Evolutionary conservation across 75 land plant species (phyloP), one percentile per base, ranked within the genome.

Genomic region (Pinus tabuliformis): DNA sequence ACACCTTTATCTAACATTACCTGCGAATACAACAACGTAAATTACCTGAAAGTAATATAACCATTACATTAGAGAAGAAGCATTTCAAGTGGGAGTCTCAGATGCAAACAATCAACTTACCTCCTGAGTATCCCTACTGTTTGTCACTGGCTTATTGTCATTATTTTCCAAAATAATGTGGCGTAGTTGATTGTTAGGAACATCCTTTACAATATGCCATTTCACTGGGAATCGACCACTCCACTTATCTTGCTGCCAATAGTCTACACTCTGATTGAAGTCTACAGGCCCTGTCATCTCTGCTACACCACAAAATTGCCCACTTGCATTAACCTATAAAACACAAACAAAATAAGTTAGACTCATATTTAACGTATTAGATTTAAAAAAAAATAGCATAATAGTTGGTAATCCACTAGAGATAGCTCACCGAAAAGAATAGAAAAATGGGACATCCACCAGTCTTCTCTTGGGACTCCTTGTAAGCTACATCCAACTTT

Each of bases 201-300:
- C 81, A 81, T 90, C 92, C 74, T 90, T 90, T 6, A 90, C 81
- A 70, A 90, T 85, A 78, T 90, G 92, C 92, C 92, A 90, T 77
- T 85, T 90, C 59, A 90, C 83, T 15, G 91, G 75, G 57, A 90
- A 85, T 54, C 88, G 73, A 6, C 92, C 92, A 81, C 73, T 90
- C 92, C 92, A 90, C 81, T 90, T 90, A 59, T 90, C 92, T 71
- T 90, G 92, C 81, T 90, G 92, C 92, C 92, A 90, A 70, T 76
- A 90, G 28, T 88, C 92, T 30, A 90, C 78, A 71, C 85, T 88
- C 74, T 88, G 85, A 60, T 78, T 54, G 73, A 90, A 88, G 78
- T 90, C 92, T 18, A 90, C 91, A 52, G 92, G 79, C 15, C 92
- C 92, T 20, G 70, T 72, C 91, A 90, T 90, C 77, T 90, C 91